Evolutionary conservation across 2,329 filamentous ascomycete genomes (phyloP).

Genomic region (Phoma herbarum): DNA sequence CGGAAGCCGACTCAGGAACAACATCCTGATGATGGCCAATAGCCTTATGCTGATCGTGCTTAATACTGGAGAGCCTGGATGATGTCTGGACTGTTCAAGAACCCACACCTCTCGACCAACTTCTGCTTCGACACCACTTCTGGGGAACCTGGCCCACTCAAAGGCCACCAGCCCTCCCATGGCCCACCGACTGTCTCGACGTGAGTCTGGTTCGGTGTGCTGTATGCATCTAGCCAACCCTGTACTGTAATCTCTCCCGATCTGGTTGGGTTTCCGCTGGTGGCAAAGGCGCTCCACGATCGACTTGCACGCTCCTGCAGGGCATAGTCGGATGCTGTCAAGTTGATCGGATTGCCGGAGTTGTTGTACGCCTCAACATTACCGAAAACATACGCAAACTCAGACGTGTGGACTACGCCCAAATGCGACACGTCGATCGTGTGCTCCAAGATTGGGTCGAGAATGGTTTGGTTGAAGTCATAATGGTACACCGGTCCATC

Average conservation of each 20-base stretch:
- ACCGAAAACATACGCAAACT: conserved; percentile 63
- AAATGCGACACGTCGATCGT: conserved; percentile 49
- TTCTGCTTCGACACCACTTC: conserved; percentile 49
- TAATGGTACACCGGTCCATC: conserved; percentile 58
- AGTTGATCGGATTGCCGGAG: conserved; percentile 45
- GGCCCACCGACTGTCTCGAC: conserved; percentile 54
- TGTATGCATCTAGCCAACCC: conserved; percentile 17
- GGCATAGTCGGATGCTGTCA: conserved; percentile 53
- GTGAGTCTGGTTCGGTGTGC: conserved; percentile 27
- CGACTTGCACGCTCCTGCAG: conserved; percentile 54
- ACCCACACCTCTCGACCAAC: conserved; percentile 58
- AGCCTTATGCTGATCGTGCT: not conserved
- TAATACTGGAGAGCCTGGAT: conserved; percentile 52
- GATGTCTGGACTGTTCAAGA: conserved; percentile 57
- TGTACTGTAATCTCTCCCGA: conserved; percentile 25
- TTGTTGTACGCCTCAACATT: conserved; percentile 54
- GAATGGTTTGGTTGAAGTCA: conserved; percentile 64
- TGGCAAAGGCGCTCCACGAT: conserved; percentile 60
- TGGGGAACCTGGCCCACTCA: conserved; percentile 48
- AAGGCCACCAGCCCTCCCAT: conserved; percentile 54
- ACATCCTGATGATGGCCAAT: not conserved
- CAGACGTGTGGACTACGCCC: conserved; percentile 62
- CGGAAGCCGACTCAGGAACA: not conserved
- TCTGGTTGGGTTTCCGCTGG: conserved; percentile 31
- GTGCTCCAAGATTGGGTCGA: conserved; percentile 55